A percentile compares a stretch with the other conserved stretches of the same genome.
Conservation (phyloP, 2,329 filamentous ascomycete genomes). For the Colletotrichum sp. region DNA sequence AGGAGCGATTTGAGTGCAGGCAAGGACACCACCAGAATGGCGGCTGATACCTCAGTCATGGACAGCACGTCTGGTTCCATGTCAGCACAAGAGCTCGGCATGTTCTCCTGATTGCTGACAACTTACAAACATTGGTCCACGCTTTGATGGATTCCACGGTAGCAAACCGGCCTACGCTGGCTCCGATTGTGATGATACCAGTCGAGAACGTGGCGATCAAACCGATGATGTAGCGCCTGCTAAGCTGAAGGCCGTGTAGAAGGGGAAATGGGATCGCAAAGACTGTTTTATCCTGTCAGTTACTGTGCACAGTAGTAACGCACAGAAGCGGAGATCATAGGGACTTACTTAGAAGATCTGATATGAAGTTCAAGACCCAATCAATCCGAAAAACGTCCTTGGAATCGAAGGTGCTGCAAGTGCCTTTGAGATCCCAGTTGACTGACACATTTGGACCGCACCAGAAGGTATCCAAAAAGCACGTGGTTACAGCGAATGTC, state of each 20-base stretch:
- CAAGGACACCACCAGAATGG: slow-evolving; percentile 25
- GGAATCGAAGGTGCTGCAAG: slow-evolving; percentile 29
- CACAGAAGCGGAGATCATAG: not conserved
- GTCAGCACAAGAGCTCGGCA: not conserved
- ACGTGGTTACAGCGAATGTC: slow-evolving; percentile 27
- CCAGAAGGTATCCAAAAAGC: slow-evolving; percentile 34
- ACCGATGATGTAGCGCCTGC: slow-evolving; percentile 24
- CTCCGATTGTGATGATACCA: slow-evolving; percentile 24
- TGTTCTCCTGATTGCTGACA: not conserved
- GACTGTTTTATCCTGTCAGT: slow-evolving; percentile 8
- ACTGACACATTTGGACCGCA: slow-evolving; percentile 30
- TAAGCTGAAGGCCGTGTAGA: slow-evolving; percentile 22
- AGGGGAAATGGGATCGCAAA: slow-evolving; percentile 26
- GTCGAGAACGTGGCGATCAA: slow-evolving; percentile 23
- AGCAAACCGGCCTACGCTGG: slow-evolving; percentile 25
- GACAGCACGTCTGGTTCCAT: slow-evolving; percentile 20
- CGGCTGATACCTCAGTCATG: slow-evolving; percentile 24
- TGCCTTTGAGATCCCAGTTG: slow-evolving; percentile 29
- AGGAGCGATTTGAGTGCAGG: slow-evolving; percentile 25
- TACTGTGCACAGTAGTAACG: accelerated
- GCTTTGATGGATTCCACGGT: slow-evolving; percentile 23
- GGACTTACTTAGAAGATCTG: slow-evolving; percentile 25
- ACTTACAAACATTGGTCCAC: slow-evolving; percentile 27
- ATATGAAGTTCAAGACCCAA: slow-evolving; percentile 30
- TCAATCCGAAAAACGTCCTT: slow-evolving; percentile 31